These are phyloP conservation scores for Heimioporus retisporus DNA, from an alignment of 1,284 basidiomycete genomes.

Conservation along the genomic window DNA sequence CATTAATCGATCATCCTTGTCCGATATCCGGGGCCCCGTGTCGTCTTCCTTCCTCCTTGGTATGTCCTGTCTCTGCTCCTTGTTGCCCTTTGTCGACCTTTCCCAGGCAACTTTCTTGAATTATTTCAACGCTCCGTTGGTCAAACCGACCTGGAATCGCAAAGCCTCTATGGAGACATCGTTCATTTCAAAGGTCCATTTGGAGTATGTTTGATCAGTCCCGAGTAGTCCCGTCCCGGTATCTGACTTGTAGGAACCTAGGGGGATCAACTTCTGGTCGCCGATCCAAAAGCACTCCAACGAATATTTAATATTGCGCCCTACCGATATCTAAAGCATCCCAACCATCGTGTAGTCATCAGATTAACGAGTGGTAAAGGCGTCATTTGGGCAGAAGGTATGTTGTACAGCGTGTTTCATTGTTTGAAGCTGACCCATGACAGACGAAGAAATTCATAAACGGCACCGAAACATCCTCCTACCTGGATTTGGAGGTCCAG, in stretches of 20 bases:
- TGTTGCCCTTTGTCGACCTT: not conserved
- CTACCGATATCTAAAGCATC: too few species aligned
- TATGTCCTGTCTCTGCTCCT: conserved; percentile 9
- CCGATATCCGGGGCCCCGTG: conserved; percentile 42
- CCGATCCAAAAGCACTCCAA: conserved; percentile 11
- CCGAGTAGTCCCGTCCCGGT: not conserved
- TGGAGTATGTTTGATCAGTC: conserved; percentile 26
- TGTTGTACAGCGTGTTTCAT: not conserved
- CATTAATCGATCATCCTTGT: conserved; percentile 30
- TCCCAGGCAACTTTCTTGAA: conserved; percentile 39
- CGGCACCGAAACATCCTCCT: conserved; percentile 55
- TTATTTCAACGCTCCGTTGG: conserved; percentile 37
- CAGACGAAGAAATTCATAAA: conserved; percentile 54
- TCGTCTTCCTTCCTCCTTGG: conserved; percentile 45
- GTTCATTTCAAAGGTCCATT: conserved; percentile 38
- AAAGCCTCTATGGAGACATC: conserved; percentile 39
- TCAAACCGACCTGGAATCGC: conserved; percentile 45
- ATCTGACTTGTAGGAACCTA: conserved; percentile 8
- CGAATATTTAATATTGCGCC: not conserved
- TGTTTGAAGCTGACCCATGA: too few species aligned
- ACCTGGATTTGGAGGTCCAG: conserved; percentile 54
- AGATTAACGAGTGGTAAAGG: not conserved
- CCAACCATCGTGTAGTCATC: not conserved
- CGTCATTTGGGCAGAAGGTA: conserved; percentile 3
- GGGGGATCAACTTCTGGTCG: conserved; percentile 14